Conservation (phyloP, 202 grass and related monocot species). For the Carex arenaria region DNA sequence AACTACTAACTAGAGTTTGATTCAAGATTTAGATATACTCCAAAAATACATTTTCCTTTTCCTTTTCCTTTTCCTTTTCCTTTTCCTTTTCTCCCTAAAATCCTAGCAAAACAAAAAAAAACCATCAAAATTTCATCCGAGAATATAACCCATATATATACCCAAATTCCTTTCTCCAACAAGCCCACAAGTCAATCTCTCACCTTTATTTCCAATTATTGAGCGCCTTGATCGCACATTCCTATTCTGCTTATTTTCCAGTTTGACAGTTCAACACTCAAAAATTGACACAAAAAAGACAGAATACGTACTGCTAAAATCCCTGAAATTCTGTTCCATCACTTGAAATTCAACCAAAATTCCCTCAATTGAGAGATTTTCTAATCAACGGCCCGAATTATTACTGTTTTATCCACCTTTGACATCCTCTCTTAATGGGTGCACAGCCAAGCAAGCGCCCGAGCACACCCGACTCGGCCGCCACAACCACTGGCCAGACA, state of each 20-base stretch:
- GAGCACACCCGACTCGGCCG: constrained; percentile 13
- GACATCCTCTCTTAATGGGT: constrained; percentile 22
- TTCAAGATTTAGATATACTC: constrained; percentile 12
- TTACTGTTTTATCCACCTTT: not conserved
- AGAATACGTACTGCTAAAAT: not conserved
- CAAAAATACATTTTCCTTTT: constrained; percentile 16
- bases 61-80: constrained; percentile 6
- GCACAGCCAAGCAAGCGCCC: constrained; percentile 25
- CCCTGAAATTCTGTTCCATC: not conserved
- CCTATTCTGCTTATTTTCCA: not conserved
- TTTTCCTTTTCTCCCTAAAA: constrained; percentile 1
- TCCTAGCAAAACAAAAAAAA: not conserved
- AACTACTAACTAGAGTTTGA: constrained; percentile 13
- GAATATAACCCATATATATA: not conserved
- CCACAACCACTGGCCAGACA: constrained; percentile 14
- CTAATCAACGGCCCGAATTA: not conserved
- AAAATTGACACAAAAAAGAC: constrained; percentile 2
- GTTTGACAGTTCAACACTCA: not conserved
- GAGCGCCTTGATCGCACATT: constrained; percentile 14
- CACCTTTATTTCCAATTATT: not conserved
- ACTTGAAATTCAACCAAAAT: not conserved
- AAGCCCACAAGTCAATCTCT: not conserved
- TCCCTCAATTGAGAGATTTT: not conserved
- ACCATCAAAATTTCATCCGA: not conserved
- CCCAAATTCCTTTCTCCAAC: not conserved